Base-by-base conservation (phyloP, 306 rosid species). In the Medicago truncatula region DNA sequence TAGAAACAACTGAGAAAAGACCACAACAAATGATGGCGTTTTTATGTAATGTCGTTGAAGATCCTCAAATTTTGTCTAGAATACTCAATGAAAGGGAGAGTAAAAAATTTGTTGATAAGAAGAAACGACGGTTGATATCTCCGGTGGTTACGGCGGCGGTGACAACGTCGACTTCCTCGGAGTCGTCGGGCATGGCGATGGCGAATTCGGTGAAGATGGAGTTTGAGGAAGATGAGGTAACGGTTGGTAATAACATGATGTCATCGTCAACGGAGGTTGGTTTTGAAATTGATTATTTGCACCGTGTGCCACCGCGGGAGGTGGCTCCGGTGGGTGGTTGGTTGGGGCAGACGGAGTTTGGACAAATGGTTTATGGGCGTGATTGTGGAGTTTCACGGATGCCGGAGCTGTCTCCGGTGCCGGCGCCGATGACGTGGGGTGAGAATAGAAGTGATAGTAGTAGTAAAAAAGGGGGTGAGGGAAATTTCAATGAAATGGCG, bases 21-120 rank as follows among this genome's bases (percentile, higher is more conserved):
- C 99, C 99, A 0, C 93, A 87, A 21, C 97, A 92, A 68, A 89
- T 95, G 97, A 92, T 92, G 97, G 82, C 92, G 5, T 89, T 95
- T 47, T 86, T 95, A 1, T 57, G 56, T 74, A 90, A 86, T 67
- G 87, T 95, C 10, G 95, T 82, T 1, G 96, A 92, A 1, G 88
- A 95, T 41, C 99, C 99, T 1, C 90, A 87, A 13, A 80, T 92
- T 39, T 78, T 95, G 3, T 83, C 93, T 0, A 76, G 91, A 0
- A 56, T 92, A 17, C 80, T 92, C 70, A 39, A 21, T 3, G 82
- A 89, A 41, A 88, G 86, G 23, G 77, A 89, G 21, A 75, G 65
- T 4, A 46, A 39, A 5, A 71, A 56, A 31, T 9, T 84, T 2
- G 71, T 46, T 18, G 85, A 76, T 10, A 91, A 76, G 77, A 91